These are phyloP conservation scores for Haplographium delicatum DNA, from an alignment of 495 filamentous ascomycete genomes.

Conservation along the genomic window DNA sequence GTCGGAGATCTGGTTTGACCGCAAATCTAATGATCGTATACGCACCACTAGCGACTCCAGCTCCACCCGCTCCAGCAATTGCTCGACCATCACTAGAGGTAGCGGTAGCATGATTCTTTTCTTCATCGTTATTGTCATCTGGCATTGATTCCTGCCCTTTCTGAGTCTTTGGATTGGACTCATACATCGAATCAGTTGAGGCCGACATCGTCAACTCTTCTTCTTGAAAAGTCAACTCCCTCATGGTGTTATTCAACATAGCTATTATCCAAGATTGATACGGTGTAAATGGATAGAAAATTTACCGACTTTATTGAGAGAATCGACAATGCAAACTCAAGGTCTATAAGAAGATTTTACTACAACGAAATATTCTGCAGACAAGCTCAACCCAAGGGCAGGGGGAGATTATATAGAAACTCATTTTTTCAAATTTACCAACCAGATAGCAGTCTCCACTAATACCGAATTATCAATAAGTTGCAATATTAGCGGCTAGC, in stretches of 20 bases:
- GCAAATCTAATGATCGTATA: slow-evolving; percentile 63
- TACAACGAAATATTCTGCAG: too few species aligned
- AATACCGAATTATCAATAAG: too few species aligned
- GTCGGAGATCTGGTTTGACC: slow-evolving; percentile 60
- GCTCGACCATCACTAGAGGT: slow-evolving; percentile 53
- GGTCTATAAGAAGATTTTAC: too few species aligned
- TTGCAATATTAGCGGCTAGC: too few species aligned
- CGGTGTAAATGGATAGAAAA: too few species aligned
- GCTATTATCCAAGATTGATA: too few species aligned
- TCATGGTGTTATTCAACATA: background rate
- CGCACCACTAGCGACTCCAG: slow-evolving; percentile 77
- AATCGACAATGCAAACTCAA: too few species aligned
- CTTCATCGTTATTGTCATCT: background rate
- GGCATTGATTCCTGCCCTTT: background rate
- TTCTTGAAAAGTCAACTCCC: background rate
- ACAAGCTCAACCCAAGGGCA: too few species aligned
- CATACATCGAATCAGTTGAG: background rate
- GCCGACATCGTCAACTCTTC: background rate
- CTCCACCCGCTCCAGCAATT: slow-evolving; percentile 72
- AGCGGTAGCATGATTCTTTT: background rate
- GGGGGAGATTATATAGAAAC: too few species aligned
- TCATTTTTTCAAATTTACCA: too few species aligned
- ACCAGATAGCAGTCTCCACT: too few species aligned
- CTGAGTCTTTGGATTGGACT: background rate
- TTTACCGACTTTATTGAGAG: too few species aligned